phyloP scores from a whole-genome alignment of 2,329 filamentous ascomycete species.

The Aspergillus sp. region DNA sequence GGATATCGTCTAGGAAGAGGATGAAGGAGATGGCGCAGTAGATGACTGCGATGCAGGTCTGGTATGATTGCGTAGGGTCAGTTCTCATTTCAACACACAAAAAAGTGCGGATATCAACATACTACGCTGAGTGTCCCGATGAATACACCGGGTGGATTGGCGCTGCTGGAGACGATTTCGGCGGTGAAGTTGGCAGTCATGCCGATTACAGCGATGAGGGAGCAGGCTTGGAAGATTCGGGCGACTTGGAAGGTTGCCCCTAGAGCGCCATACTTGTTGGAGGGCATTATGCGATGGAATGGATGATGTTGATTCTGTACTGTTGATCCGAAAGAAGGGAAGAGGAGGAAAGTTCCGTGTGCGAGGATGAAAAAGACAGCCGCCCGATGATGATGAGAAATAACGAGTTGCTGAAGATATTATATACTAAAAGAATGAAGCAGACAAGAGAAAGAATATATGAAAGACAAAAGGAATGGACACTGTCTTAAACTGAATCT shows the following conservation, averaged over 20 bases:
- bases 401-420: too few species aligned
- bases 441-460: too few species aligned
- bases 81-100: too few species aligned
- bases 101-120: constrained; percentile 37
- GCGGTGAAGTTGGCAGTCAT: constrained; percentile 78
- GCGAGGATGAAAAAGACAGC: too few species aligned
- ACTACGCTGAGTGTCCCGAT: constrained; percentile 77
- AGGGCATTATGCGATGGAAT: too few species aligned
- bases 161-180: constrained; percentile 63
- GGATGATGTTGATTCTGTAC: background rate
- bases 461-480: too few species aligned
- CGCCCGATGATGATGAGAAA: too few species aligned
- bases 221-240: constrained; percentile 65
- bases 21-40: constrained; percentile 78
- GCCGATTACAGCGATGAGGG: constrained; percentile 72
- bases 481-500: too few species aligned
- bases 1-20: constrained; percentile 71
- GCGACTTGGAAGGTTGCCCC: constrained; percentile 73
- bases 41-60: constrained; percentile 74
- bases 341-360: too few species aligned
- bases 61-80: background rate
- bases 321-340: background rate
- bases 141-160: constrained; percentile 65
- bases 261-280: constrained; percentile 48
- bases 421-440: too few species aligned